Conservation (phyloP, 169 alveolate species). For the Eimeria maxima region DNA sequence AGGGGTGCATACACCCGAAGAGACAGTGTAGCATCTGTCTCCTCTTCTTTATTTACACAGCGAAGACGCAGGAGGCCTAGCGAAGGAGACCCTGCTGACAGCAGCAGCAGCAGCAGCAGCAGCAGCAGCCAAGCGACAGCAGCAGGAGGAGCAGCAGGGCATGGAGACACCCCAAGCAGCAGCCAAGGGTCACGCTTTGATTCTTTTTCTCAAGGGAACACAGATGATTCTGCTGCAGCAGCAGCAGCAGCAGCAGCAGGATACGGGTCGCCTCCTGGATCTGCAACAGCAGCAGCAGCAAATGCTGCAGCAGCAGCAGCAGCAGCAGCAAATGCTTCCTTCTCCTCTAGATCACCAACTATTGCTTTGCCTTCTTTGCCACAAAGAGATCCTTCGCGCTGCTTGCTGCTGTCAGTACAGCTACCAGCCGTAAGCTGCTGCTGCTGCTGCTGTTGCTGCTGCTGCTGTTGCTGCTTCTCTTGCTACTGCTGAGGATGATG, state of each 20-base stretch:
- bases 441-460: slow-evolving; percentile 65
- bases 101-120: too few species aligned
- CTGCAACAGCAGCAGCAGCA: too few species aligned
- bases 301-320: too few species aligned
- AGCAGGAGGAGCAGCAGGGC: too few species aligned
- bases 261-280: too few species aligned
- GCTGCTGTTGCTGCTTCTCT: neutral
- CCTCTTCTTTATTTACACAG: slow-evolving; percentile 31
- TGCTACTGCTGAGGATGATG: neutral
- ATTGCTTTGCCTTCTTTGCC: slow-evolving; percentile 20
- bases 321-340: neutral
- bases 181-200: neutral
- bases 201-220: neutral
- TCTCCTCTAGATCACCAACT: neutral
- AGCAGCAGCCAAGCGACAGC: too few species aligned
- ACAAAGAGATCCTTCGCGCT: slow-evolving; percentile 8
- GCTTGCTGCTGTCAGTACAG: slow-evolving; percentile 30
- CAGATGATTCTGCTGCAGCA: neutral
- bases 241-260: neutral
- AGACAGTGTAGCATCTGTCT: slow-evolving; percentile 37
- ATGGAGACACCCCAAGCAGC: slow-evolving; percentile 8
- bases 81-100: slow-evolving; percentile 28
- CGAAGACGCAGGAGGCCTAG: slow-evolving; percentile 33
- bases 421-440: neutral
- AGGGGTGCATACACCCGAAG: neutral